phyloP scores from a whole-genome alignment of 2,329 filamentous ascomycete genomes.

The Mycosphaerella sp. region DNA sequence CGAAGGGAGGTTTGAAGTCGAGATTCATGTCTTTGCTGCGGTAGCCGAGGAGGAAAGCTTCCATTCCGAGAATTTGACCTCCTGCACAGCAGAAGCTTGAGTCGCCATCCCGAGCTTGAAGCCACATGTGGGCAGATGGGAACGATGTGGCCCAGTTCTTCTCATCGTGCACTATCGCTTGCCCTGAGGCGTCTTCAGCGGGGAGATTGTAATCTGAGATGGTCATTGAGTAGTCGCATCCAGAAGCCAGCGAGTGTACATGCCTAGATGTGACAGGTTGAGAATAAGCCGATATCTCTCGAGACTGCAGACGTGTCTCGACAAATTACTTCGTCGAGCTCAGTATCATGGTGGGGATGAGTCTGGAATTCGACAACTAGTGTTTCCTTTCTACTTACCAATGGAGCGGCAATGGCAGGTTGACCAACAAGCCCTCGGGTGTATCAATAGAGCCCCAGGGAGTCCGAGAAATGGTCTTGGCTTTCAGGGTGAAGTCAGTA shows the following conservation, averaged over 20 bases:
- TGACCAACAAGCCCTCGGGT: constrained; percentile 42
- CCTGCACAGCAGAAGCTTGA: constrained; percentile 34
- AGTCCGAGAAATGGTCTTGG: constrained; percentile 35
- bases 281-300: too few species aligned
- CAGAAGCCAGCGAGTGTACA: constrained; percentile 43
- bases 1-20: constrained; percentile 43
- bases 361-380: too few species aligned
- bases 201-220: constrained; percentile 31
- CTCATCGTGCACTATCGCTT: constrained; percentile 43
- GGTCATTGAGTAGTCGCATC: constrained; percentile 36
- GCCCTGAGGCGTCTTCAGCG: constrained; percentile 28
- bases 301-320: too few species aligned
- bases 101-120: constrained; percentile 33
- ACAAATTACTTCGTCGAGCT: too few species aligned
- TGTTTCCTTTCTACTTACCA: constrained; percentile 25
- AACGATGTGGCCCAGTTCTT: constrained; percentile 48
- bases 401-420: constrained; percentile 45
- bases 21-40: constrained; percentile 35
- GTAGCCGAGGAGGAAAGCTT: constrained; percentile 45
- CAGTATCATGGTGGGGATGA: too few species aligned
- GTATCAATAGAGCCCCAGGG: constrained; percentile 39
- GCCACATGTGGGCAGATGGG: constrained; percentile 40
- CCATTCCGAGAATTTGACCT: constrained; percentile 37
- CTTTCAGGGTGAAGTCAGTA: constrained; percentile 37
- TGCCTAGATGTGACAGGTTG: constrained; percentile 29